Evolutionary conservation across 345 rosid genomes (phyloP).

Genomic region (Litchi chinensis): DNA sequence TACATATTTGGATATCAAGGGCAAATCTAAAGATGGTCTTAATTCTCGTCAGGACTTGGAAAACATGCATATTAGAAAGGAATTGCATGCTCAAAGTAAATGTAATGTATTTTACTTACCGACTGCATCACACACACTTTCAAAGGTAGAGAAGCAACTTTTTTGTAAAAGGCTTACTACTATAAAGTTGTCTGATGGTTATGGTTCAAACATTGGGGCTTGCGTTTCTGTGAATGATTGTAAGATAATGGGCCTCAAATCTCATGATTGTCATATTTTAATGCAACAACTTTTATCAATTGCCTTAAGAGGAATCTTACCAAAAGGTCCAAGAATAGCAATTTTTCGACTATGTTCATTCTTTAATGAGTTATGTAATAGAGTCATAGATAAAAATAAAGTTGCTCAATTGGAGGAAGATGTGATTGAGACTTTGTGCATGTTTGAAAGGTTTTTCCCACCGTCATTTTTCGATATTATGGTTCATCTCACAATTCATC

Average conservation of each 20-base stretch:
- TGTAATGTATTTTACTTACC: too few relatives aligned
- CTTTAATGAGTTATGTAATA: not conserved
- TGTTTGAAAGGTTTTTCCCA: not conserved
- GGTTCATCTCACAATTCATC: not conserved
- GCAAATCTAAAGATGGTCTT: too few relatives aligned
- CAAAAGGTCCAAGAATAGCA: not conserved
- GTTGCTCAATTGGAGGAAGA: not conserved
- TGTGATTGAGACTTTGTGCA: not conserved
- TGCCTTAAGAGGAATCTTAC: not conserved
- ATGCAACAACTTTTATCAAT: not conserved
- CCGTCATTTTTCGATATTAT: not conserved
- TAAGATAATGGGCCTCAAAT: not conserved
- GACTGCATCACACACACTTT: too few relatives aligned
- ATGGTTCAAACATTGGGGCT: not conserved
- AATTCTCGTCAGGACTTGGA: too few relatives aligned
- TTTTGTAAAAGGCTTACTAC: too few relatives aligned
- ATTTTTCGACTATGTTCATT: not conserved
- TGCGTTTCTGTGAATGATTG: not conserved
- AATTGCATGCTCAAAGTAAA: too few relatives aligned
- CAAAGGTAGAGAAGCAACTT: too few relatives aligned
- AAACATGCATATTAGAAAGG: too few relatives aligned
- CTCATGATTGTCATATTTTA: not conserved
- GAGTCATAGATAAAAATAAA: not conserved
- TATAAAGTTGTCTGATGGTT: not conserved
- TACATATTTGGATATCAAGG: too few relatives aligned